Evolutionary conservation across 495 filamentous ascomycete species (phyloP).

Genomic region (Bathelium albidoporum): DNA sequence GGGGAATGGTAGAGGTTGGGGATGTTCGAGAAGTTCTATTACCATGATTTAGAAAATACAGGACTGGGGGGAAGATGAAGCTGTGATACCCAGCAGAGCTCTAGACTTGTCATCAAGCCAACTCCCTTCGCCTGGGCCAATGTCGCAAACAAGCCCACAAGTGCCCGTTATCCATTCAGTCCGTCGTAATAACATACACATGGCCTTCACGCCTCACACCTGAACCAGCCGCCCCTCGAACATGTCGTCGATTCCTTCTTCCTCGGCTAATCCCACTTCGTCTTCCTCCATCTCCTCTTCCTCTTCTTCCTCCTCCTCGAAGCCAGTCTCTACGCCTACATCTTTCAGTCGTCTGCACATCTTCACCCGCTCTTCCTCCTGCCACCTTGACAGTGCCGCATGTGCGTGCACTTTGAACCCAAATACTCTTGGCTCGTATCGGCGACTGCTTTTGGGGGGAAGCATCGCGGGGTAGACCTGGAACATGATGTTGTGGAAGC

Average conservation of each 20-base stretch:
- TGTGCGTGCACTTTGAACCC: conserved; percentile 91
- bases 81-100: background rate
- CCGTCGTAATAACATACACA: background rate
- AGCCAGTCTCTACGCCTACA: conserved; percentile 44
- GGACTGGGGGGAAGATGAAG: background rate
- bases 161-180: background rate
- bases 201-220: background rate
- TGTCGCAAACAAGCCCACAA: background rate
- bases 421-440: conserved; percentile 82
- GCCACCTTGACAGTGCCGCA: conserved; percentile 84
- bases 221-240: conserved; percentile 20
- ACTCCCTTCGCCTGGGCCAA: background rate
- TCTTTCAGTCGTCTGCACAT: conserved; percentile 58
- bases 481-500: conserved; percentile 97
- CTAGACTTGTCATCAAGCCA: background rate
- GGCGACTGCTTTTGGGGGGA: conserved; percentile 70
- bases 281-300: conserved; percentile 36
- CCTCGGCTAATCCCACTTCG: conserved; percentile 30
- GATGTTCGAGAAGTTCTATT: background rate
- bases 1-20: background rate
- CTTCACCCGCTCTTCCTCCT: conserved; percentile 66
- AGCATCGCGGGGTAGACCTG: conserved; percentile 90
- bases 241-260: conserved; percentile 26
- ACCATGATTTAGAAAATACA: background rate
- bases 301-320: conserved; percentile 45